Evolutionary conservation across 495 filamentous ascomycete species (phyloP), one percentile per base, ranked within the genome.

Genomic region (Penicillium samsonianum): DNA sequence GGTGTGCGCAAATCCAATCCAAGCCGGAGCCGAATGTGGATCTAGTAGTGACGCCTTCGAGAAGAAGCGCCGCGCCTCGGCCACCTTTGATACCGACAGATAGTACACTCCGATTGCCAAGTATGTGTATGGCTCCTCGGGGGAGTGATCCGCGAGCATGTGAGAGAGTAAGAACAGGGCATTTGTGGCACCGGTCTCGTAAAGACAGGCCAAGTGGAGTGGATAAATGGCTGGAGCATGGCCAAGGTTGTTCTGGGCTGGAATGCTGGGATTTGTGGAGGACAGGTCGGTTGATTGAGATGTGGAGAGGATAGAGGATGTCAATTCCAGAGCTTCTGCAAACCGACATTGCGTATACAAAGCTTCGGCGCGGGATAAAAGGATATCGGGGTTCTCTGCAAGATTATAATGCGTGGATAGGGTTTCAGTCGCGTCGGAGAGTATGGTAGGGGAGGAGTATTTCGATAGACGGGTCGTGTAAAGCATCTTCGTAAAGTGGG

Each of bases 1-100:
- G 1, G 95, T 99, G 76, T 99, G 94, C 22, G 94, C 94, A 73
- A 99, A 99, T 9, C 94, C 94, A 58, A 99, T 98, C 94, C 94
- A 99, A 38, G 94, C 94, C 5, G 95, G 90, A 5, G 94, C 95
- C 63, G 96, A 98, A 75, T 98, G 94, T 28, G 94, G 90, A 67
- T 99, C 92, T 83, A 99, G 90, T 81, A 96, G 88, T 60, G 87
- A 92, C 12, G 94, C 89, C 78, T 99, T 99, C 58, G 89, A 93
- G 73, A 99, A 99, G 76, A 91, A 98, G 14, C 92, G 87, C 1
- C 94, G 86, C 4, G 94, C 91, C 72, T 99, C 94, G 17, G 93
- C 88, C 51, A 99, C 90, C 58, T 92, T 94, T 37, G 85, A 82
- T 35, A 90, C 96, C 5, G 86, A 80, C 40, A 99, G 84, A 67